Evolutionary conservation across 768 basidiomycete species (phyloP).

Genomic region (Lentinus tigrinus): DNA sequence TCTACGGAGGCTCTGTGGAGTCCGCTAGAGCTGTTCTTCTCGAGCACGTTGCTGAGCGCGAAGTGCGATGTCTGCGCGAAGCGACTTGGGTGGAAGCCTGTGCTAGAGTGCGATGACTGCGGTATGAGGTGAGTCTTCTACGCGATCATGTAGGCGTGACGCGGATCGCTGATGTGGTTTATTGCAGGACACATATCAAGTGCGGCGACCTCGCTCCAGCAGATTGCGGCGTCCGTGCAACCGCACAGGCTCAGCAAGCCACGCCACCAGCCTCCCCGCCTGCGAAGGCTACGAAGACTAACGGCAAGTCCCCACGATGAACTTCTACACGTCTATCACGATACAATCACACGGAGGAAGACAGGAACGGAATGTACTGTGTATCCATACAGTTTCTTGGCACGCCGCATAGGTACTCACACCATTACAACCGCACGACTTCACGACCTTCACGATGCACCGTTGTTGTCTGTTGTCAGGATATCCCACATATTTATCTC

Average conservation of each 20-base stretch:
- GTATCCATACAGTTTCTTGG: not conserved
- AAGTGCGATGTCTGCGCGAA: slow-evolving; percentile 85
- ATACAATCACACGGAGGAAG: not conserved
- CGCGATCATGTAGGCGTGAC: not conserved
- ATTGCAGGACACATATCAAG: slow-evolving; percentile 73
- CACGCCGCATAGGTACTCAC: not conserved
- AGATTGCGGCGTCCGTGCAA: slow-evolving; percentile 67
- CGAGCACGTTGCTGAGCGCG: slow-evolving; percentile 64
- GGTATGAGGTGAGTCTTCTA: slow-evolving; percentile 54
- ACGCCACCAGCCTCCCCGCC: slow-evolving; percentile 14
- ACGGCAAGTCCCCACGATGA: slow-evolving; percentile 19
- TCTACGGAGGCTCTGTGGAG: slow-evolving; percentile 47
- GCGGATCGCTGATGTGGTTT: not conserved
- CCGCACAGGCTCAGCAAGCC: slow-evolving; percentile 2
- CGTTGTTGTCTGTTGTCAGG: not conserved
- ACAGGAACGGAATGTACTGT: not conserved
- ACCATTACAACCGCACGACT: not conserved
- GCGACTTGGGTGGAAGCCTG: slow-evolving; percentile 82
- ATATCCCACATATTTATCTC: not conserved
- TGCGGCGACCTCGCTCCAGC: slow-evolving; percentile 81
- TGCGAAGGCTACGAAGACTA: slow-evolving; percentile 15
- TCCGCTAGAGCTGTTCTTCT: slow-evolving; percentile 77
- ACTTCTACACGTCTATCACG: not conserved
- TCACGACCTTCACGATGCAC: slow-evolving; percentile 10
- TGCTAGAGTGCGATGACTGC: slow-evolving; percentile 88